Percentiles rank a stretch among this genome's conserved stretches.
Evolutionary conservation across 1,139 yeast species (phyloP).

Genomic region (Geotrichum citri-aurantii): DNA sequence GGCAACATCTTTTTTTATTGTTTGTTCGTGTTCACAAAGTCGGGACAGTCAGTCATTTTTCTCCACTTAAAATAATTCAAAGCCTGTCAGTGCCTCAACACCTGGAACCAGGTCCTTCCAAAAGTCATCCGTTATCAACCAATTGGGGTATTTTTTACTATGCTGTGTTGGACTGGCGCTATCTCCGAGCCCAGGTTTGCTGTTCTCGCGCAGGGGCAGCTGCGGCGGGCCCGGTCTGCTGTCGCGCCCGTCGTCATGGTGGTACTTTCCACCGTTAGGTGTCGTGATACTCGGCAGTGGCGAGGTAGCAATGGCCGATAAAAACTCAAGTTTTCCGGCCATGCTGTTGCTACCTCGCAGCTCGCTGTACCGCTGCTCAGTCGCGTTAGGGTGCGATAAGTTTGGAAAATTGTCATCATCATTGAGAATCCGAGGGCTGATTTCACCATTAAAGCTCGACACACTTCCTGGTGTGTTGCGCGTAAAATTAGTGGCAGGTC

Average conservation of each 20-base stretch:
- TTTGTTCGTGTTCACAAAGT: too few species aligned
- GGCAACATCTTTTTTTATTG: too few species aligned
- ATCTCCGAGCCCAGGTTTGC: neutral
- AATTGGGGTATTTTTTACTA: constrained; percentile 25
- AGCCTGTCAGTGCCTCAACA: constrained; percentile 31
- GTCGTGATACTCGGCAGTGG: neutral
- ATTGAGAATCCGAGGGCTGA: neutral
- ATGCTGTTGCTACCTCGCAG: neutral
- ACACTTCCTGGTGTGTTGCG: neutral
- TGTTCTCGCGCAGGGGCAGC: neutral
- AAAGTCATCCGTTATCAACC: constrained; percentile 31
- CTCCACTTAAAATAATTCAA: constrained; percentile 21
- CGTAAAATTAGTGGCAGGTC: neutral
- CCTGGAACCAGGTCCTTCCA: constrained; percentile 33
- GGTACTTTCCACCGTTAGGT: neutral
- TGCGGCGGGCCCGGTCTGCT: neutral
- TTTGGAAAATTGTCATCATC: neutral
- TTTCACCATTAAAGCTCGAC: neutral
- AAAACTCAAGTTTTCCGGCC: neutral
- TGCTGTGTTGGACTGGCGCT: neutral
- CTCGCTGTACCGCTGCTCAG: neutral
- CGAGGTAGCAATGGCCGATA: neutral
- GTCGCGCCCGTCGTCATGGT: neutral
- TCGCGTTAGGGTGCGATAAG: neutral
- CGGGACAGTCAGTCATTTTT: too few species aligned